Evolutionary conservation across 2,329 filamentous ascomycete genomes (phyloP).

Genomic region (Colletotrichum karsti): DNA sequence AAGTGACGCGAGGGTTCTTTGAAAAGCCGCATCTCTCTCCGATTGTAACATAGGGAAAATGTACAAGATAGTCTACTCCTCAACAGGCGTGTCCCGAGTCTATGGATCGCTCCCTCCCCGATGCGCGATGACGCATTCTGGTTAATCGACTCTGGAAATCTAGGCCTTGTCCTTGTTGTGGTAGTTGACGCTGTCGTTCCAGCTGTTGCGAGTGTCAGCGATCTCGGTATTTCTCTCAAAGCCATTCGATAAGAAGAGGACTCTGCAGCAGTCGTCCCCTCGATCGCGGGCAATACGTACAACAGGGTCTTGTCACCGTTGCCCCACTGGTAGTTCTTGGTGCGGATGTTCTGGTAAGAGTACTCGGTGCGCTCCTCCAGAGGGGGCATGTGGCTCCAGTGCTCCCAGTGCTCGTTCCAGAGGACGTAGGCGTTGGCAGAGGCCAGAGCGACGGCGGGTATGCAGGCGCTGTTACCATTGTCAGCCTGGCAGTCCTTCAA

Average conservation of each 20-base stretch:
- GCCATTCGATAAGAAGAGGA: too few relatives aligned
- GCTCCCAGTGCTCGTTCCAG: conserved; percentile 97
- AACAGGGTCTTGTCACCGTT: conserved; percentile 90
- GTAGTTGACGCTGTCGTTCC: conserved; percentile 96
- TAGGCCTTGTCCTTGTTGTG: conserved; percentile 86
- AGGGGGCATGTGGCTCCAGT: conserved; percentile 85
- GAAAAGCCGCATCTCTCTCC: conserved; percentile 19
- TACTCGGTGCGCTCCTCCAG: conserved; percentile 94
- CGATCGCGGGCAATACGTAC: conserved; percentile 53
- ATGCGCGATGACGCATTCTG: background rate
- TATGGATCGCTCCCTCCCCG: conserved; percentile 20
- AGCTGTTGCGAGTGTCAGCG: conserved; percentile 62
- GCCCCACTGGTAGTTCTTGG: conserved; percentile 95
- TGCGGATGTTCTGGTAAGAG: conserved; percentile 96
- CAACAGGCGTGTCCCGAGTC: conserved; percentile 20
- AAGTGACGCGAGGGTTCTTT: background rate
- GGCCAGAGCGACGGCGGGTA: conserved; percentile 77
- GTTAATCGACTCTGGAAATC: conserved; percentile 27
- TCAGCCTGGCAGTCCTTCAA: background rate
- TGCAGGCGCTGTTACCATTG: conserved; percentile 68
- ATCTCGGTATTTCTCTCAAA: background rate
- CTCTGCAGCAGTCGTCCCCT: background rate
- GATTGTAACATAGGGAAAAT: conserved; percentile 33
- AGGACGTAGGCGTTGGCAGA: conserved; percentile 86
- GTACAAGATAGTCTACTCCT: conserved; percentile 34